phyloP scores from a whole-genome alignment of 805 yeast species.

The Starmerella powellii region DNA sequence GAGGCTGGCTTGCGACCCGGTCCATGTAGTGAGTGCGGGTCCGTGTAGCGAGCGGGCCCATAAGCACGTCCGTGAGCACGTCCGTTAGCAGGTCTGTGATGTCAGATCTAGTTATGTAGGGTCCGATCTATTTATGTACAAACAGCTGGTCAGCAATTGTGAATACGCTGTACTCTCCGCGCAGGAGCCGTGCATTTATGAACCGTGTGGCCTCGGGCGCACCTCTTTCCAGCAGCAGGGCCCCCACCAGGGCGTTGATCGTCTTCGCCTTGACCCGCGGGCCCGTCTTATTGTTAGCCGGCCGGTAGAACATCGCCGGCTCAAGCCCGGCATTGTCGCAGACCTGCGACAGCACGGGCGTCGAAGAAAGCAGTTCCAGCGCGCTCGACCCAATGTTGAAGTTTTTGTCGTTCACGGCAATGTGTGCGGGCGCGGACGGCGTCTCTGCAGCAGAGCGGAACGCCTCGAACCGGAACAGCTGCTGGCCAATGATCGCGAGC shows the following conservation, averaged over 20 bases:
- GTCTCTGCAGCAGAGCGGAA: conserved; percentile 17
- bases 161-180: conserved; percentile 26
- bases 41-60: too few relatives aligned
- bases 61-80: too few relatives aligned
- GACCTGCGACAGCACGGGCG: conserved; percentile 24
- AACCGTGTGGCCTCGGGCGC: conserved; percentile 44
- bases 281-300: conserved; percentile 24
- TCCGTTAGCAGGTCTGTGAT: too few relatives aligned
- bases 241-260: conserved; percentile 55
- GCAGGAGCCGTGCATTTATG: conserved; percentile 37
- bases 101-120: too few relatives aligned
- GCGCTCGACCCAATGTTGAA: conserved; percentile 25
- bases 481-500: conserved; percentile 49
- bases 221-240: conserved; percentile 52
- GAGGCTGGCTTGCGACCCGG: too few relatives aligned
- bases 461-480: conserved; percentile 25
- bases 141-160: conserved; percentile 17
- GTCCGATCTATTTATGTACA: conserved; percentile 18
- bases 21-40: too few relatives aligned
- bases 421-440: not conserved
- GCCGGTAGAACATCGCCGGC: conserved; percentile 26
- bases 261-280: conserved; percentile 41
- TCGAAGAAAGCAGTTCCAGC: conserved; percentile 24
- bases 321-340: conserved; percentile 25
- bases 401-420: conserved; percentile 23